A percentile compares a stretch with the other conserved stretches of the same genome.
phyloP scores from a whole-genome alignment of 2,329 filamentous ascomycete genomes.

The Penicillium sp. region DNA sequence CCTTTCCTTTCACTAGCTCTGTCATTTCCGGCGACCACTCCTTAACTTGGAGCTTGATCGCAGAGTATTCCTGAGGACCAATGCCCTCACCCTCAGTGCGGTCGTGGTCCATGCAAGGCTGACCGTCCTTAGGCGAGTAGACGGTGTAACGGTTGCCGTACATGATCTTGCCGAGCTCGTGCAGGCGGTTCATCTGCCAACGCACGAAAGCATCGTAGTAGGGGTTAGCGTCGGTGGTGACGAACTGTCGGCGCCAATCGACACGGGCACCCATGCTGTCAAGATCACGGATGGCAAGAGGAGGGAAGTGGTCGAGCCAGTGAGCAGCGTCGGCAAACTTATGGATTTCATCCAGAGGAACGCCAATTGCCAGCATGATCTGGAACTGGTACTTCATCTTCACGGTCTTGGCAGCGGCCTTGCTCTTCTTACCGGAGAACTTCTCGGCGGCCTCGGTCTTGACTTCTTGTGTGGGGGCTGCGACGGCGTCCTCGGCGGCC shows the following conservation, averaged over 20 bases:
- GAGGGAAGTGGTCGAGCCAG: constrained; percentile 90
- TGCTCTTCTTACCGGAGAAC: constrained; percentile 89
- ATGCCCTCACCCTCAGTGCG: constrained; percentile 76
- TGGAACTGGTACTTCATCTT: constrained; percentile 96
- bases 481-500: constrained; percentile 47
- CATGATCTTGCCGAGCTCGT: constrained; percentile 86
- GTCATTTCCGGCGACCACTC: constrained; percentile 80
- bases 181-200: constrained; percentile 95
- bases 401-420: constrained; percentile 82
- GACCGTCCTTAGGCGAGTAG: constrained; percentile 84
- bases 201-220: constrained; percentile 94
- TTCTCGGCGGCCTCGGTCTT: constrained; percentile 79
- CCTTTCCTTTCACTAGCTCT: constrained; percentile 69
- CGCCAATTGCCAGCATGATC: constrained; percentile 89
- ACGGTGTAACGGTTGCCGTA: constrained; percentile 92
- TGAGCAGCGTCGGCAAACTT: constrained; percentile 86
- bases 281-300: constrained; percentile 72
- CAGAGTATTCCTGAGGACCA: constrained; percentile 86
- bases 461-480: constrained; percentile 61
- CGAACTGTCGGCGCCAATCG: constrained; percentile 88
- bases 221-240: constrained; percentile 94
- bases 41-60: constrained; percentile 83
- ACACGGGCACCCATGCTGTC: constrained; percentile 80
- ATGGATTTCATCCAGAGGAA: constrained; percentile 84
- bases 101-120: constrained; percentile 86